Evolutionary conservation across 257 asterid species (phyloP).

Genomic region (Knoxia roxburghii): DNA sequence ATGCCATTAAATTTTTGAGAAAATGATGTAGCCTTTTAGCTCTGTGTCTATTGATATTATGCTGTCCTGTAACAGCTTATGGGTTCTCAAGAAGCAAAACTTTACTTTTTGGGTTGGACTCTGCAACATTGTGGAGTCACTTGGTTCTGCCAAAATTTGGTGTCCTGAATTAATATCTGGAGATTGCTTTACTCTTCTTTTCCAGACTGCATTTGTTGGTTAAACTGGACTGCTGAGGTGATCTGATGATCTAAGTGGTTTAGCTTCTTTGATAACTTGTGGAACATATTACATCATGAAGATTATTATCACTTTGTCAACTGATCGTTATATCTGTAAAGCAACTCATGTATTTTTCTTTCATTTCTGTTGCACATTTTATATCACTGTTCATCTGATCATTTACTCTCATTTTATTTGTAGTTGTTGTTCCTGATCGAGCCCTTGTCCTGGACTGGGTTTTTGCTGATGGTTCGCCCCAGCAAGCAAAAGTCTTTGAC

Average conservation of each 20-base stretch:
- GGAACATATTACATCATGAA: not conserved
- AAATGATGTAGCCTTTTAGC: not conserved
- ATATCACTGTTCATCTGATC: slow-evolving; percentile 18
- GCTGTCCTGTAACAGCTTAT: not conserved
- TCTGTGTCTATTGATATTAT: not conserved
- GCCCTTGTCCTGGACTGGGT: slow-evolving; percentile 94
- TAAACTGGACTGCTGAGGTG: not conserved
- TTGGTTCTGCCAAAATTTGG: not conserved
- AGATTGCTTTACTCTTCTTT: not conserved
- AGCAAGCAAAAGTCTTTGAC: slow-evolving; percentile 60
- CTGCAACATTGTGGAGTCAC: not conserved
- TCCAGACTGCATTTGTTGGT: too few species aligned
- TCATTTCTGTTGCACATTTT: not conserved
- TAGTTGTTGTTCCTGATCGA: slow-evolving; percentile 74
- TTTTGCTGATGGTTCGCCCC: slow-evolving; percentile 90
- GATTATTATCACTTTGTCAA: not conserved
- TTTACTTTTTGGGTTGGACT: not conserved
- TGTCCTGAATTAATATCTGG: not conserved
- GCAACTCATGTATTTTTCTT: not conserved
- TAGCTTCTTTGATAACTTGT: not conserved
- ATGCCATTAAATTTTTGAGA: not conserved
- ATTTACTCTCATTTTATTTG: slow-evolving; percentile 26
- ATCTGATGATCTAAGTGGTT: not conserved
- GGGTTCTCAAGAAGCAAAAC: not conserved
- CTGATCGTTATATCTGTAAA: not conserved